phyloP scores from a whole-genome alignment of 352 stramenopile genomes.

The Globisporangium parvum region DNA sequence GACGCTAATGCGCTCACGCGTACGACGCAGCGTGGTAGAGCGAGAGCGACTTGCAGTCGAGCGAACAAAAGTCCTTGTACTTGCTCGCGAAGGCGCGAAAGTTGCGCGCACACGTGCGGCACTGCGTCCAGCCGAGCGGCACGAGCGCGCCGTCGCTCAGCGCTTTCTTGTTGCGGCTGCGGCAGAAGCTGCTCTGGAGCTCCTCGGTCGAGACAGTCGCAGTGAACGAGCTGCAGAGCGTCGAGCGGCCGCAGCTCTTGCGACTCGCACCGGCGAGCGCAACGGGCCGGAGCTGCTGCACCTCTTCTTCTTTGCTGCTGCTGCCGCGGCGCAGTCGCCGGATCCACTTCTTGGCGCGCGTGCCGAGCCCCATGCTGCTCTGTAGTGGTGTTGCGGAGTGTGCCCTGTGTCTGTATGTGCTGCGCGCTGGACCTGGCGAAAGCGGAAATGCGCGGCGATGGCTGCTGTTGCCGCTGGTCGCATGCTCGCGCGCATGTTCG shows the following conservation, averaged over 20 bases:
- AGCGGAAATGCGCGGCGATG: background rate
- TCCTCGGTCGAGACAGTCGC: slow-evolving; percentile 34
- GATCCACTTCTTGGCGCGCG: slow-evolving; percentile 42
- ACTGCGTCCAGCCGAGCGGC: slow-evolving; percentile 33
- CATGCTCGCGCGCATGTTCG: background rate
- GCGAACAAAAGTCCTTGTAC: slow-evolving; percentile 58
- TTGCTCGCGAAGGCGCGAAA: slow-evolving; percentile 48
- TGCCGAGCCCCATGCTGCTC: slow-evolving; percentile 34
- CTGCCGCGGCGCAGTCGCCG: slow-evolving; percentile 36
- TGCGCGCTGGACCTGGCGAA: background rate
- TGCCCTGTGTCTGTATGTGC: background rate
- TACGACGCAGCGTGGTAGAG: slow-evolving; percentile 27
- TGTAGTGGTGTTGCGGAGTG: background rate
- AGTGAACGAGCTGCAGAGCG: slow-evolving; percentile 61
- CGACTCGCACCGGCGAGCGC: slow-evolving; percentile 66
- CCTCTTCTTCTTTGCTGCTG: slow-evolving; percentile 52
- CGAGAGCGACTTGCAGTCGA: slow-evolving; percentile 75
- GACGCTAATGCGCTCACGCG: slow-evolving; percentile 2
- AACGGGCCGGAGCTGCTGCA: slow-evolving; percentile 47
- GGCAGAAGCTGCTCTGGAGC: slow-evolving; percentile 17
- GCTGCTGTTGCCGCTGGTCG: background rate
- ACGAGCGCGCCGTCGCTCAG: slow-evolving; percentile 31
- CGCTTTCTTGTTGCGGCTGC: slow-evolving; percentile 31
- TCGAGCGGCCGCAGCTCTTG: slow-evolving; percentile 35
- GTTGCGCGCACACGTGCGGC: slow-evolving; percentile 50